These are phyloP conservation scores for Ustilago bromivora DNA, from an alignment of 1,284 basidiomycete species.

Conservation along the genomic window DNA sequence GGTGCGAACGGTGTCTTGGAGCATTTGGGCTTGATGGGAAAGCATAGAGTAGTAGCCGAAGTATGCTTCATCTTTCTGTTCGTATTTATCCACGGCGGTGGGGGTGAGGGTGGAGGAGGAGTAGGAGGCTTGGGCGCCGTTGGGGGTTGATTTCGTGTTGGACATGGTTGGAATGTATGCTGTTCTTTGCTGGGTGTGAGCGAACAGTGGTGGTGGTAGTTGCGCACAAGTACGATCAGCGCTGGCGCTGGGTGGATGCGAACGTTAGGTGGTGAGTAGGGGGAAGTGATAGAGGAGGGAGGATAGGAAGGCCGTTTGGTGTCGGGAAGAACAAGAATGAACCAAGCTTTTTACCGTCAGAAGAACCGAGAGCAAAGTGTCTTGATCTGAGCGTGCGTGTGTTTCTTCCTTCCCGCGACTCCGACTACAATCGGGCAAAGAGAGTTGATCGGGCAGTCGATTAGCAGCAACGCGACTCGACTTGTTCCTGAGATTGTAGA, in stretches of 20 bases:
- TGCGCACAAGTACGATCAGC: not conserved
- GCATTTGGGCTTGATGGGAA: conserved; percentile 67
- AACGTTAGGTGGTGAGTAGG: not conserved
- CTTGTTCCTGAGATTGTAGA: not conserved
- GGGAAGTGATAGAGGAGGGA: not conserved
- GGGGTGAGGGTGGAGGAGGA: not conserved
- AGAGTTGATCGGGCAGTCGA: not conserved
- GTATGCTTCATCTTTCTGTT: conserved; percentile 64
- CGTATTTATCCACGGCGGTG: conserved; percentile 41
- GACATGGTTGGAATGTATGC: not conserved
- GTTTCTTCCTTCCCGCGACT: not conserved
- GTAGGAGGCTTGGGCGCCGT: not conserved
- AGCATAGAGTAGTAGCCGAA: conserved; percentile 66
- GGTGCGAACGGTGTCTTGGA: conserved; percentile 64
- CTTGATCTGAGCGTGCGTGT: conserved; percentile 3
- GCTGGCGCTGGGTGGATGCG: not conserved
- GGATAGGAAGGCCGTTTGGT: not conserved
- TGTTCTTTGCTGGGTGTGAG: not conserved
- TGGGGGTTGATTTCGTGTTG: not conserved
- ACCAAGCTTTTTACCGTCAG: conserved; percentile 1
- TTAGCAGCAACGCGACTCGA: conserved; percentile 1
- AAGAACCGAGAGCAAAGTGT: not conserved
- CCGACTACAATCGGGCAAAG: not conserved
- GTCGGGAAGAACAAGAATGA: conserved; percentile 1
- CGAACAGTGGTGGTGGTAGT: not conserved